A percentile compares a stretch with the other conserved stretches of the same genome.
These are phyloP conservation scores for Toxicodendron radicans DNA, from an alignment of 345 rosid species.

Conservation along the genomic window DNA sequence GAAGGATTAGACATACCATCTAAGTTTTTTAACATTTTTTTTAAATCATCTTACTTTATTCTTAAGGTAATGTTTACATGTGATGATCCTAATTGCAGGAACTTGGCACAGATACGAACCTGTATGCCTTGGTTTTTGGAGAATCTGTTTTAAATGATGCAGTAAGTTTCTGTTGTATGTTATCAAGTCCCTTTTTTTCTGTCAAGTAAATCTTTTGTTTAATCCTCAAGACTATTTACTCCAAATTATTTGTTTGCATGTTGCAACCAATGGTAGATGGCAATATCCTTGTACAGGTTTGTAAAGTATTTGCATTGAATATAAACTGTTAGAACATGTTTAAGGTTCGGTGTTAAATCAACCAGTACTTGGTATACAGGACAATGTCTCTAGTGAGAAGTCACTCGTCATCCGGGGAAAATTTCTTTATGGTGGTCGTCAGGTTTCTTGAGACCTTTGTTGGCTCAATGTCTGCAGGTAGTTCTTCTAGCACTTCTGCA, in stretches of 20 bases:
- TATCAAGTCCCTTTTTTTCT: constrained; percentile 12
- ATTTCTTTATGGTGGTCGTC: constrained; percentile 77
- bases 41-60: neutral
- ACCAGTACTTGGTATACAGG: constrained; percentile 52
- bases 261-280: constrained; percentile 60
- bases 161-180: constrained; percentile 49
- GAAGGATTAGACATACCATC: neutral
- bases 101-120: constrained; percentile 91
- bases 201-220: constrained; percentile 10
- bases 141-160: constrained; percentile 99
- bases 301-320: constrained; percentile 20
- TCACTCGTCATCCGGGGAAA: constrained; percentile 61
- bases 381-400: constrained; percentile 92
- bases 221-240: constrained; percentile 5
- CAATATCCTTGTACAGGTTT: constrained; percentile 97
- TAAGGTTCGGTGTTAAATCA: constrained; percentile 20
- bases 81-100: constrained; percentile 54
- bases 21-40: neutral
- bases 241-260: constrained; percentile 22
- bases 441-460: constrained; percentile 96
- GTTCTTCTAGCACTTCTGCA: constrained; percentile 24
- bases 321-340: constrained; percentile 8
- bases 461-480: constrained; percentile 98
- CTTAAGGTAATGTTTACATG: neutral
- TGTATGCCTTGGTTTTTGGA: constrained; percentile 96